Evolutionary conservation across 2,329 filamentous ascomycete genomes (phyloP), one percentile per base, ranked within the genome.

Genomic region (Leptographium lundbergii): DNA sequence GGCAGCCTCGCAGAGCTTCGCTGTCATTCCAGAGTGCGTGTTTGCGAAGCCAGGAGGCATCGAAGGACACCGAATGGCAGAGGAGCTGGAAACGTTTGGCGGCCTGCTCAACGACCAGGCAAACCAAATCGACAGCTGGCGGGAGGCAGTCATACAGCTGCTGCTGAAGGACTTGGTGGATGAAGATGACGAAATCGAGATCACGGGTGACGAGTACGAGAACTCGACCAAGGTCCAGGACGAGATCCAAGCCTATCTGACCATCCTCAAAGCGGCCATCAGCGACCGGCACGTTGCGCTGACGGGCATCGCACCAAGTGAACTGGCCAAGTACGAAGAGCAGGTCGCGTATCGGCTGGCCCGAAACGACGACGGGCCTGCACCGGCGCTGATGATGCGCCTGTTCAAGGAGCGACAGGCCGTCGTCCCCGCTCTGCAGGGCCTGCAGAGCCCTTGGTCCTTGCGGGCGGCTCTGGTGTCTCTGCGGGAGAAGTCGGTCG

Each of bases 121-220:
- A 0, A 74, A 80, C 34, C 71, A 87, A 55, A 79, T 96, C 54
- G 81, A 88, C 54, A 78, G 85, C 54, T 95, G 88, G 89, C 83
- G 91, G 50, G 79, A 86, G 60, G 77, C 83, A 50, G 84, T 91
- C 60, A 79, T 89, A 22, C 79, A 87, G 58, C 80, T 92, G 24
- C 77, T 96, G 11, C 73, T 88, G 13, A 80, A 84, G 61, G 84
- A 89, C 0, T 77, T 97, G 1, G 83, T 97, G 22, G 94, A 97
- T 65, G 85, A 94, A 67, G 90, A 95, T 48, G 83, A 84, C 1
- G 75, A 75, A 4, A n/a, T 22, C 67, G 90, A 95, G 60, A 80
- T 84, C 2, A 92, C 90, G 13, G 94, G 94, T 27, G 87, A 96
- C 61, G 94, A 97, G 69, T 94, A 96, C 63, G 88, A 90, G 64